Conservation (phyloP, 805 yeast species). For the Wickerhamomyces pijperi region DNA sequence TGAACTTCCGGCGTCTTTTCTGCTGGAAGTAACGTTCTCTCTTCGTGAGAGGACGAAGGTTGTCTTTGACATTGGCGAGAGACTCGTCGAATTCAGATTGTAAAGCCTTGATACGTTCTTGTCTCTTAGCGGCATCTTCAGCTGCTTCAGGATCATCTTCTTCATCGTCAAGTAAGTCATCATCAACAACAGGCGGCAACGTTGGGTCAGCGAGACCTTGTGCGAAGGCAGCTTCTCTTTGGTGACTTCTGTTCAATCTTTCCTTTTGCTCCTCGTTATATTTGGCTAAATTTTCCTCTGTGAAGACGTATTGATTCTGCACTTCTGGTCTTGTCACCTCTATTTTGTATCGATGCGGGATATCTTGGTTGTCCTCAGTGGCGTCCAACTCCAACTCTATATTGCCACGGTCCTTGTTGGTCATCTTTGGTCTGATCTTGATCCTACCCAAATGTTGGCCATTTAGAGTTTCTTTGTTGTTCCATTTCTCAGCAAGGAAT, state of each 20-base stretch:
- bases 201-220: too few species aligned
- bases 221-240: background rate
- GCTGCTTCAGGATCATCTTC: background rate
- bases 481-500: slow-evolving; percentile 76
- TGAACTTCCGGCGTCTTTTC: slow-evolving; percentile 23
- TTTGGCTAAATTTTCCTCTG: slow-evolving; percentile 69
- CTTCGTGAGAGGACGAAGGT: background rate
- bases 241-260: background rate
- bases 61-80: background rate
- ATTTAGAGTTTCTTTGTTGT: slow-evolving; percentile 42
- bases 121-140: slow-evolving; percentile 1
- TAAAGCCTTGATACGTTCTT: background rate
- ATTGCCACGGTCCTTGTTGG: slow-evolving; percentile 7
- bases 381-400: slow-evolving; percentile 51
- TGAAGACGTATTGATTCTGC: slow-evolving; percentile 75
- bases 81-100: background rate
- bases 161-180: slow-evolving; percentile 1
- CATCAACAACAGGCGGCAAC: too few species aligned
- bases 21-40: slow-evolving; percentile 4
- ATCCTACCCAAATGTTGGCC: slow-evolving; percentile 79
- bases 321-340: slow-evolving; percentile 70
- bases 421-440: slow-evolving; percentile 24
- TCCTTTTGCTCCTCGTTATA: slow-evolving; percentile 23
- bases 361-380: slow-evolving; percentile 32
- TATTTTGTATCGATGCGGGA: slow-evolving; percentile 82